Conservation (phyloP, 139 green algal genomes). For the Chlamydomonas sphaeroides region DNA sequence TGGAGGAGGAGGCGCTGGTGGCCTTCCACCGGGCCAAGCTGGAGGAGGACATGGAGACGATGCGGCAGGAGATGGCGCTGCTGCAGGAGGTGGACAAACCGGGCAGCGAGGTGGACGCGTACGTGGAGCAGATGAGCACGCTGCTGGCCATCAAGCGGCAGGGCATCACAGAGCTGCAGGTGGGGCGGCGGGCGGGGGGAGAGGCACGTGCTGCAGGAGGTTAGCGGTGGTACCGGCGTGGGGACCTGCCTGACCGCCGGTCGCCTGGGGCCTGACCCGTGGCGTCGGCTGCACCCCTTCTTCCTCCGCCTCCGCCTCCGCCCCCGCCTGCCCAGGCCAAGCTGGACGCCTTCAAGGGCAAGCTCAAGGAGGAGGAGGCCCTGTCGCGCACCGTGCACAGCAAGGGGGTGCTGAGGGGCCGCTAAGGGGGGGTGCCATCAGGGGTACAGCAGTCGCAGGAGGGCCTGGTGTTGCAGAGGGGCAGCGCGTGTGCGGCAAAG, state of each 20-base stretch:
- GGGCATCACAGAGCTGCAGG: conserved; percentile 62
- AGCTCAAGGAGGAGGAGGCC: conserved; percentile 72
- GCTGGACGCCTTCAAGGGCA: conserved; percentile 69
- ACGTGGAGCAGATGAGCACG: conserved; percentile 70
- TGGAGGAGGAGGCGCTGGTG: conserved; percentile 93
- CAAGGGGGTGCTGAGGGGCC: no score
- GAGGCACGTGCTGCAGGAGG: background rate
- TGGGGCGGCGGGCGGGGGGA: background rate
- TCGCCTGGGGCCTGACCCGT: no score
- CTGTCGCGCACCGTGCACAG: conserved; percentile 60
- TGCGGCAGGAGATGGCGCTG: conserved; percentile 73
- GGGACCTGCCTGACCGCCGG: no score
- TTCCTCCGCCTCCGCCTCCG: background rate
- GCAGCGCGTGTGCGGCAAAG: no score
- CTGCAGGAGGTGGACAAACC: conserved; percentile 83
- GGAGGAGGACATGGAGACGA: conserved; percentile 87
- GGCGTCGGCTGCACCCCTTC: no score
- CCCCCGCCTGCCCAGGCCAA: conserved; percentile 26
- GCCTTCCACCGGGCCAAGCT: conserved; percentile 87
- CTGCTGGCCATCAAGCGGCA: conserved; percentile 71
- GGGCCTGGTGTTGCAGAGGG: no score
- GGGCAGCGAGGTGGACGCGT: conserved; percentile 78
- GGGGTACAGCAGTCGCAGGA: no score
- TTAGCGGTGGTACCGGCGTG: no score
- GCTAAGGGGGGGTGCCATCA: no score